These are phyloP conservation scores for Lepidium africanum DNA, from an alignment of 345 rosid genomes.

Conservation along the genomic window DNA sequence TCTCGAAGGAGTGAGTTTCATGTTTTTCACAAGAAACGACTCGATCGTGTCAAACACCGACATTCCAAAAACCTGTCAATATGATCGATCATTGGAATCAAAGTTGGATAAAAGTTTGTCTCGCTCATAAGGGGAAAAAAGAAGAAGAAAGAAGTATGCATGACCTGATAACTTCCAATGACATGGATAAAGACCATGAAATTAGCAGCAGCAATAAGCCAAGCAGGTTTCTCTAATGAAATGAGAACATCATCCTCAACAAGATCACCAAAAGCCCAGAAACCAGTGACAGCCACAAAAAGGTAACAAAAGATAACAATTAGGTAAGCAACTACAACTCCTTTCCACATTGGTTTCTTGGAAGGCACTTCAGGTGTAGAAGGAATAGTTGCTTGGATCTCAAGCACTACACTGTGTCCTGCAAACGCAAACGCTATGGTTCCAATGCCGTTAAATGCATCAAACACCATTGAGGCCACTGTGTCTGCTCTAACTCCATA, in stretches of 20 bases:
- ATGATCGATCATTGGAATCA: neutral
- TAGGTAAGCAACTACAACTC: slow-evolving; percentile 37
- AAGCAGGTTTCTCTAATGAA: slow-evolving; percentile 35
- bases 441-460: slow-evolving; percentile 38
- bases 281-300: slow-evolving; percentile 37
- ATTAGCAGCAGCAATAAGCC: slow-evolving; percentile 42
- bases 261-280: slow-evolving; percentile 39
- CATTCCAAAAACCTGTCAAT: slow-evolving; percentile 41
- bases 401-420: slow-evolving; percentile 55
- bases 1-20: slow-evolving; percentile 29
- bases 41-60: slow-evolving; percentile 46
- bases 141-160: neutral
- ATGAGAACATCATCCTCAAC: slow-evolving; percentile 51
- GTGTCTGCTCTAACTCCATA: slow-evolving; percentile 29
- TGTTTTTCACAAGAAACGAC: slow-evolving; percentile 27
- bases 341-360: slow-evolving; percentile 55
- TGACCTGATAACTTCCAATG: slow-evolving; percentile 53
- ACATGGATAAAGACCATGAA: slow-evolving; percentile 48
- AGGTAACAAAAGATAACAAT: slow-evolving; percentile 44
- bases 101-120: neutral
- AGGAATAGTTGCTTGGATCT: slow-evolving; percentile 63
- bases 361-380: slow-evolving; percentile 47
- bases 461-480: slow-evolving; percentile 13
- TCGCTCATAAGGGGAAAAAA: too few relatives aligned
- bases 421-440: slow-evolving; percentile 55